Evolutionary conservation across 176 grass and related monocot species (phyloP).

Genomic region (Themeda triandra): DNA sequence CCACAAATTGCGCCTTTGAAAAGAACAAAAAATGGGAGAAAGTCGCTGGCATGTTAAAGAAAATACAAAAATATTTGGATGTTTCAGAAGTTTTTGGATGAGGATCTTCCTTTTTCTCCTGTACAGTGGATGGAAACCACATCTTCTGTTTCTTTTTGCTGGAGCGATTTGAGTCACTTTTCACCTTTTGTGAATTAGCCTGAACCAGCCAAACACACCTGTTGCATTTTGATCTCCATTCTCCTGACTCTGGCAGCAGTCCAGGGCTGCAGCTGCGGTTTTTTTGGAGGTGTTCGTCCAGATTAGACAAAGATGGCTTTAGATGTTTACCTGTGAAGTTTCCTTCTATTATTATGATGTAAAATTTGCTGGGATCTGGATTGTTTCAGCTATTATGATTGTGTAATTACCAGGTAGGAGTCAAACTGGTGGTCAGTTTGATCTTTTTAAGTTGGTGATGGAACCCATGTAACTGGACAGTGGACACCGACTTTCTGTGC

Average conservation of each 20-base stretch:
- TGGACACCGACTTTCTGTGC: constrained; percentile 8
- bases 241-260: background rate
- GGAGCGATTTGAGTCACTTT: constrained; percentile 21
- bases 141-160: constrained; percentile 29
- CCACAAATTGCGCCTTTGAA: constrained; percentile 6
- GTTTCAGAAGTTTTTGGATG: constrained; percentile 34
- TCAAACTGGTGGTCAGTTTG: constrained; percentile 10
- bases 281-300: constrained; percentile 8
- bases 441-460: background rate
- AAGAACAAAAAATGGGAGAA: background rate
- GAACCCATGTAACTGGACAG: background rate
- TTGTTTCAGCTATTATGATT: constrained; percentile 20
- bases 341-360: constrained; percentile 15
- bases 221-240: constrained; percentile 23
- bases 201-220: constrained; percentile 13
- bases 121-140: constrained; percentile 52
- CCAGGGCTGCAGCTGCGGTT: background rate
- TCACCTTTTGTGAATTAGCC: constrained; percentile 47
- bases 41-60: background rate
- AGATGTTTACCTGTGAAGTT: constrained; percentile 17
- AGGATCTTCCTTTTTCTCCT: constrained; percentile 36
- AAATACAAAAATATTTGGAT: constrained; percentile 26
- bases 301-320: constrained; percentile 34
- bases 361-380: constrained; percentile 11
- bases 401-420: constrained; percentile 30